Evolutionary conservation across 1,284 basidiomycete genomes (phyloP), one percentile per base, ranked within the genome.

Genomic region (Sporisorium graminicola): DNA sequence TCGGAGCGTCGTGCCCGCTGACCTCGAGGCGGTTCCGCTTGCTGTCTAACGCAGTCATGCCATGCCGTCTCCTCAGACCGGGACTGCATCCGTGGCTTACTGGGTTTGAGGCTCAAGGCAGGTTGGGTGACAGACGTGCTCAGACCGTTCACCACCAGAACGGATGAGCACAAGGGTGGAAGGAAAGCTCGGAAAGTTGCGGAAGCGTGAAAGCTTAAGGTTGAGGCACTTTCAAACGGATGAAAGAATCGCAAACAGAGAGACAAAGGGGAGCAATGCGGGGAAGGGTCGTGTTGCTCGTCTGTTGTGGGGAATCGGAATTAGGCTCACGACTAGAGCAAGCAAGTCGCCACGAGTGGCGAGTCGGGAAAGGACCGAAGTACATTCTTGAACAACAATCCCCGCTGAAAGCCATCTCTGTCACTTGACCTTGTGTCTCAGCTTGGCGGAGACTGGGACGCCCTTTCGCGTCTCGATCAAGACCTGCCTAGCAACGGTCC

Each of bases 181-280:
- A 18, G 20, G 16, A 26, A 26, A 12, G 42, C 27, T 66, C 58
- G 64, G 64, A 7, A 60, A 13, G n/a, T 31, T 59, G 52, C 64
- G 64, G 64, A 33, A 66, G 26, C 35, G 64, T 66, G 58, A 66
- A 66, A 60, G 58, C 26, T 55, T 44, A 44, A 51, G 35, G 13
- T 33, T 33, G 24, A 35, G 43, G 20, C 44, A 40, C 40, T 24
- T 53, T 31, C 24, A 40, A 40, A 40, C 18, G 8, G 3, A 35
- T 3, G 14, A 35, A 8, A 8, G 3, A 35, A 35, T 9, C 22
- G n/a, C 13, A 46, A 46, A 35, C 5, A 49, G n/a, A n/a, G n/a
- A n/a, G n/a, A n/a, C n/a, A n/a, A 31, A 51, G 24, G 2, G 12
- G 50, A 13, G 50, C 50, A 51, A 20, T 51, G 50, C 50, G 50